phyloP scores from a whole-genome alignment of 306 rosid species.

The Quercus berberidifolia region DNA sequence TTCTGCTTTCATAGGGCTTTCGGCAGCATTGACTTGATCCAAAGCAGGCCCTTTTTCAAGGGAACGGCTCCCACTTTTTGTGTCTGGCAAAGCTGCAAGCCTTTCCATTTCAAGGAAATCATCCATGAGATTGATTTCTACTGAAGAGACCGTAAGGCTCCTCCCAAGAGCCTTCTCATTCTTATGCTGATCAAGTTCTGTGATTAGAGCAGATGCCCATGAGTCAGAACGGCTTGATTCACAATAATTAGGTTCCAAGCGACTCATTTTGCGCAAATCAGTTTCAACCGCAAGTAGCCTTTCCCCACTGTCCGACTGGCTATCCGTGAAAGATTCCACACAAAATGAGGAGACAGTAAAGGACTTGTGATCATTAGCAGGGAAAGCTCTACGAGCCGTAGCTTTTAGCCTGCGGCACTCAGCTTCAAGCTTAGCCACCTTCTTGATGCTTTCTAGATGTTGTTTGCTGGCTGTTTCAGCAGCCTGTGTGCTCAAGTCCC shows the following conservation, averaged over 20 bases:
- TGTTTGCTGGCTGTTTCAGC: slow-evolving; percentile 85
- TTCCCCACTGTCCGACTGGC: slow-evolving; percentile 60
- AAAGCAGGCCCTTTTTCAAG: slow-evolving; percentile 25
- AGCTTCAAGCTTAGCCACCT: slow-evolving; percentile 73
- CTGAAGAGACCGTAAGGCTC: slow-evolving; percentile 37
- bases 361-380: slow-evolving; percentile 34
- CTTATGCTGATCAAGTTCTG: slow-evolving; percentile 36
- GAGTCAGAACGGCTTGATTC: slow-evolving; percentile 40
- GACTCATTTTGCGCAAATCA: slow-evolving; percentile 26
- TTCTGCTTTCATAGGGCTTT: slow-evolving; percentile 31
- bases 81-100: slow-evolving; percentile 58
- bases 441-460: slow-evolving; percentile 58
- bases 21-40: slow-evolving; percentile 26
- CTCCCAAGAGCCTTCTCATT: slow-evolving; percentile 30
- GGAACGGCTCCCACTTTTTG: slow-evolving; percentile 30
- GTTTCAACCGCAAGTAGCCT: slow-evolving; percentile 37
- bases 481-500: slow-evolving; percentile 66
- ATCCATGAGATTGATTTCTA: slow-evolving; percentile 78
- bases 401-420: slow-evolving; percentile 66
- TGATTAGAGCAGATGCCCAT: slow-evolving; percentile 31
- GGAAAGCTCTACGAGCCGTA: slow-evolving; percentile 40
- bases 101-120: slow-evolving; percentile 92
- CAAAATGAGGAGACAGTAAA: slow-evolving; percentile 42
- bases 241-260: slow-evolving; percentile 35
- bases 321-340: slow-evolving; percentile 54